Evolutionary conservation across 768 basidiomycete genomes (phyloP).

Genomic region (Sarcomyxa edulis): DNA sequence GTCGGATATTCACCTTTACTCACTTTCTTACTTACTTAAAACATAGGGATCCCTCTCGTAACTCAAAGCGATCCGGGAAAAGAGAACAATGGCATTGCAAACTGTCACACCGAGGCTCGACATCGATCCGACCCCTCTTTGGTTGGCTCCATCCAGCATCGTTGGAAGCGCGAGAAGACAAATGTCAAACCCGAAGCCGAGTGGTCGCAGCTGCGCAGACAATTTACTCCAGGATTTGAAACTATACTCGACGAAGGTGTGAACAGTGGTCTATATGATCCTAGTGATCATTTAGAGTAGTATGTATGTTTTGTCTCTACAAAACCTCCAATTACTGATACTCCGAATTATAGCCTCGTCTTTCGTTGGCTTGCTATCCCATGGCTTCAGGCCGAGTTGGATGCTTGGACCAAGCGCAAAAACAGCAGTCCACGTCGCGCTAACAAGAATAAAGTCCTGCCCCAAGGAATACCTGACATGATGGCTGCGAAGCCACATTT

Average conservation of each 20-base stretch:
- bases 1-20: constrained; percentile 3
- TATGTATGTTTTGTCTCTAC: constrained; percentile 6
- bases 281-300: constrained; percentile 16
- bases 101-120: constrained; percentile 31
- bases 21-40: constrained; percentile 4
- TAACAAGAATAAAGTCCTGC: constrained; percentile 30
- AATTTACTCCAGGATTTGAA: constrained; percentile 32
- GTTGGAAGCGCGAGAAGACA: constrained; percentile 19
- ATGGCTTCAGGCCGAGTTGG: constrained; percentile 31
- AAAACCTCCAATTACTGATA: too few relatives aligned
- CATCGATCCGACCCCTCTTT: constrained; percentile 27
- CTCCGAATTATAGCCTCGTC: constrained; percentile 25
- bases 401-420: constrained; percentile 16
- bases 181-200: constrained; percentile 32
- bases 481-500: constrained; percentile 24
- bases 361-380: constrained; percentile 38
- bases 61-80: constrained; percentile 39
- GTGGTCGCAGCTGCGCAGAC: constrained; percentile 25
- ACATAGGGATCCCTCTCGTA: constrained; percentile 27
- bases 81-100: constrained; percentile 40
- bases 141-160: constrained; percentile 25
- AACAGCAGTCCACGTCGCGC: constrained; percentile 18
- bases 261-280: constrained; percentile 21
- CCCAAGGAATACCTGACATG: constrained; percentile 30
- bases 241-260: constrained; percentile 24